These are phyloP conservation scores for Carpinus fangiana DNA, from an alignment of 306 rosid species.

Conservation along the genomic window DNA sequence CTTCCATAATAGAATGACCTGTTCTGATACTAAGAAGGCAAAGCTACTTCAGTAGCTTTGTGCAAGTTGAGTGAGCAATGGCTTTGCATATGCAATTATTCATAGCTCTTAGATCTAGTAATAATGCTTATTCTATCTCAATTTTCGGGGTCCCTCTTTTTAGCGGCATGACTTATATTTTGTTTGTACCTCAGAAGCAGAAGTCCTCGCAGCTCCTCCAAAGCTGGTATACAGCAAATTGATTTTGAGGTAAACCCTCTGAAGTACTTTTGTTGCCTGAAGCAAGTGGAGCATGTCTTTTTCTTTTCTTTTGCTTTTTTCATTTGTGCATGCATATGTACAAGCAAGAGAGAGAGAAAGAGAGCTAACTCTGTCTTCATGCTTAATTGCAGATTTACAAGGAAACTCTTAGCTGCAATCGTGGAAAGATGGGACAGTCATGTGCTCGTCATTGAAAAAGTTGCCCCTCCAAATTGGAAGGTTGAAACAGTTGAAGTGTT, in stretches of 20 bases:
- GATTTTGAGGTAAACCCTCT: slow-evolving; percentile 64
- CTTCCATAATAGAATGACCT: not conserved
- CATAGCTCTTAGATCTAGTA: not conserved
- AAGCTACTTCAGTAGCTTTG: not conserved
- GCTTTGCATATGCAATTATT: not conserved
- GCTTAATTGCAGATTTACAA: slow-evolving; percentile 60
- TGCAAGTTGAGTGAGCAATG: not conserved
- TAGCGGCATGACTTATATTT: slow-evolving; percentile 26
- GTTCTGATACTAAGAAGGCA: not conserved
- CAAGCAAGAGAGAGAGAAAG: slow-evolving; percentile 2
- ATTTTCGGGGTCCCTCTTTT: slow-evolving; percentile 27
- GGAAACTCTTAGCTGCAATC: slow-evolving; percentile 84
- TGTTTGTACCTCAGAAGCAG: slow-evolving; percentile 67
- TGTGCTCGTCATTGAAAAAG: slow-evolving; percentile 59
- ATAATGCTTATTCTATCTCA: slow-evolving; percentile 11
- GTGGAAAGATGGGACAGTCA: slow-evolving; percentile 77
- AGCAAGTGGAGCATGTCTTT: slow-evolving; percentile 28
- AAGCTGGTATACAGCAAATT: slow-evolving; percentile 87
- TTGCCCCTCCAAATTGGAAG: slow-evolving; percentile 90
- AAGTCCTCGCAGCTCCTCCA: slow-evolving; percentile 91
- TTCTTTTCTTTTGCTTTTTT: not conserved
- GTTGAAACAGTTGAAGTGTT: slow-evolving; percentile 34
- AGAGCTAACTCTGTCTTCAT: slow-evolving; percentile 17
- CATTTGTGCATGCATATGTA: slow-evolving; percentile 3
- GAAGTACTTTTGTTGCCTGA: not conserved